Base-by-base conservation (phyloP, 306 rosid species). In the Leucaena leucocephala region DNA sequence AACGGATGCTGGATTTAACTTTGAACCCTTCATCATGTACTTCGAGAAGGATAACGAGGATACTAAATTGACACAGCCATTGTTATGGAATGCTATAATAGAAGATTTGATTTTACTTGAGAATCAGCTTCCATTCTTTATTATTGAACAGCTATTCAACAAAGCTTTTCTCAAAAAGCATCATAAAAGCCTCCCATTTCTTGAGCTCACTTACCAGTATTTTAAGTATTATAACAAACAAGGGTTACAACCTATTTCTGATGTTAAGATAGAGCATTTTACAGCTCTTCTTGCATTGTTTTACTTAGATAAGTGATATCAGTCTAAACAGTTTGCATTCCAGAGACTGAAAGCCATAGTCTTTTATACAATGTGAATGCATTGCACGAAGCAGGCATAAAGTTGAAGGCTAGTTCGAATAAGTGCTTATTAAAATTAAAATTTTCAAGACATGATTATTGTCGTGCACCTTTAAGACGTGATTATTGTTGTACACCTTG, bases 21-120 rank as follows among this genome's bases (percentile, higher is more conserved):
- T 68, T 50, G 27, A 69, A 43, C 33, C 44, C 48, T 71, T 79
- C 62, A 3, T 7, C 16, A 34, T 8, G 62, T 0, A 1, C 44
- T 2, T 4, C 19, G 9, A 54, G 59, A 4, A 7, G 2, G 2
- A 6, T 16, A 7, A 9, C 3, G 3, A 8, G 8, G 27, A 27
- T 27, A 0, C 10, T 16, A 42, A 10, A 33, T 6, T 42, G 4
- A 17, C n/a, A n/a, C n/a, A 6, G 17, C 2, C 40, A 4, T 70
- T 48, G 71, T 34, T 43, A 38, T 0, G 0, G 0, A 0, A 0
- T 17, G 3, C 14, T 33, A 43, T 78, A n/a, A 0, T 0, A 5
- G 0, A 8, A 1, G 84, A 81, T 61, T 59, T 81, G 71, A 0
- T 75, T 9, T 38, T 68, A 34, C 44, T 75, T 2, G 39, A 81